Percentiles rank a stretch among this genome's conserved stretches.
phyloP scores from a whole-genome alignment of 1,284 basidiomycete species.

The Phylloboletellus chloephorus region DNA sequence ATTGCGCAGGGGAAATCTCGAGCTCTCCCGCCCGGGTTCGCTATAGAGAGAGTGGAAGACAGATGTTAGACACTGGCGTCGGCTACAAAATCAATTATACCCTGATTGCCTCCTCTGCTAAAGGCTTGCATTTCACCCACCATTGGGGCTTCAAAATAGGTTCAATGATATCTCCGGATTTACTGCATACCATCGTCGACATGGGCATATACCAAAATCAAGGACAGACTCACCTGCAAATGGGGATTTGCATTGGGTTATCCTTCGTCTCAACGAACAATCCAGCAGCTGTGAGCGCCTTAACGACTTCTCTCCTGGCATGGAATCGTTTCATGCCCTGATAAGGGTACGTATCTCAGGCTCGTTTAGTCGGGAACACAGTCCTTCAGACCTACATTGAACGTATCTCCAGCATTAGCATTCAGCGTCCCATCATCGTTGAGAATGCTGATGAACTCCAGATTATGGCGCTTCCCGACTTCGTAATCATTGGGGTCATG shows the following conservation, averaged over 20 bases:
- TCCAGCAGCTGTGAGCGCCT: conserved; percentile 82
- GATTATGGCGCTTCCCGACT: conserved; percentile 82
- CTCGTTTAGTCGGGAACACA: background rate
- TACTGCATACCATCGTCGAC: conserved; percentile 41
- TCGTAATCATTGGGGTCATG: conserved; percentile 99
- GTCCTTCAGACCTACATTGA: conserved; percentile 48
- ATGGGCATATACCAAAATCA: background rate
- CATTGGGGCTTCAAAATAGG: conserved; percentile 97
- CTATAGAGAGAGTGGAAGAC: conserved; percentile 35
- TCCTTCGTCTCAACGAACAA: conserved; percentile 91
- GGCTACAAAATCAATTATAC: conserved; percentile 34
- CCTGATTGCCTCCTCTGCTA: conserved; percentile 88
- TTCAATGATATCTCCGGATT: conserved; percentile 96
- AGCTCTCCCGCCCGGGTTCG: conserved; percentile 85
- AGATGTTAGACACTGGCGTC: background rate
- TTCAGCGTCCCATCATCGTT: conserved; percentile 98
- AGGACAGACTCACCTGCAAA: conserved; percentile 63
- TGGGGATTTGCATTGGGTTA: conserved; percentile 91
- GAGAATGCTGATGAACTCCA: conserved; percentile 93
- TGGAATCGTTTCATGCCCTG: conserved; percentile 97
- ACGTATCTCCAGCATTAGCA: conserved; percentile 78
- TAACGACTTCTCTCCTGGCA: conserved; percentile 80
- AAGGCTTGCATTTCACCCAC: conserved; percentile 95
- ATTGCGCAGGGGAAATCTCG: conserved; percentile 76
- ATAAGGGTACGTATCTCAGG: conserved; percentile 2